Conservation (phyloP, 2,329 filamentous ascomycete genomes). For the Volutella citrinella region DNA sequence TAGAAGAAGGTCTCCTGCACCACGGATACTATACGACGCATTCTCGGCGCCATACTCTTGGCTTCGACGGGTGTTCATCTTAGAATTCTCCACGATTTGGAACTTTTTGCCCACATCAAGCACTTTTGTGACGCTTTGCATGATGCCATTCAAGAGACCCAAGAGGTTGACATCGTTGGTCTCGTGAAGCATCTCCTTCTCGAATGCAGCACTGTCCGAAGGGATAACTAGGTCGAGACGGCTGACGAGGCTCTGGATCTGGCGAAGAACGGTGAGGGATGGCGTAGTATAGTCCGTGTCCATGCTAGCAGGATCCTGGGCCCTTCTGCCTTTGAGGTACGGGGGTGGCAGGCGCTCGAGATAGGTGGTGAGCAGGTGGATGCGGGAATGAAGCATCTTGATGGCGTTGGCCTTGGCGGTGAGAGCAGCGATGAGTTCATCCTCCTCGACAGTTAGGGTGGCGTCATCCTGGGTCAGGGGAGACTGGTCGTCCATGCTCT, state of each 20-base stretch:
- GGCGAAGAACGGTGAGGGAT: constrained; percentile 76
- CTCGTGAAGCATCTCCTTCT: constrained; percentile 70
- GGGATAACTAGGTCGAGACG: constrained; percentile 81
- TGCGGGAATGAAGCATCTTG: constrained; percentile 82
- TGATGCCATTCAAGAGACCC: constrained; percentile 70
- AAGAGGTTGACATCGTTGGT: constrained; percentile 81
- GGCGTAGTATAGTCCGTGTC: constrained; percentile 40
- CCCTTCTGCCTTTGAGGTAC: constrained; percentile 52
- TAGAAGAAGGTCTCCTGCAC: constrained; percentile 31
- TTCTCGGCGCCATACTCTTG: constrained; percentile 19
- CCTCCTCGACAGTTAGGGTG: constrained; percentile 54
- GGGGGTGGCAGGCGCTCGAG: constrained; percentile 69
- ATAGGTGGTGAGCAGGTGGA: constrained; percentile 72
- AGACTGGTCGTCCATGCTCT: constrained; percentile 25
- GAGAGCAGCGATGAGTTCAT: constrained; percentile 63
- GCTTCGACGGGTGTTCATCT: constrained; percentile 19
- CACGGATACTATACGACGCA: constrained; percentile 22
- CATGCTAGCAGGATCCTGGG: constrained; percentile 29
- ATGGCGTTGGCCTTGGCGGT: constrained; percentile 90
- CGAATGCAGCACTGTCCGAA: constrained; percentile 61
- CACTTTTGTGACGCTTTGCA: constrained; percentile 68
- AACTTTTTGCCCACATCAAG: constrained; percentile 77
- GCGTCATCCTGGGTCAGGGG: constrained; percentile 36
- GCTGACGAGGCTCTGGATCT: constrained; percentile 80
- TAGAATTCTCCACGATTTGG: constrained; percentile 49